A percentile compares a stretch with the other conserved stretches of the same genome.
These are phyloP conservation scores for Vaccinium corymbosum DNA, from an alignment of 148 eudicot species.

Conservation along the genomic window DNA sequence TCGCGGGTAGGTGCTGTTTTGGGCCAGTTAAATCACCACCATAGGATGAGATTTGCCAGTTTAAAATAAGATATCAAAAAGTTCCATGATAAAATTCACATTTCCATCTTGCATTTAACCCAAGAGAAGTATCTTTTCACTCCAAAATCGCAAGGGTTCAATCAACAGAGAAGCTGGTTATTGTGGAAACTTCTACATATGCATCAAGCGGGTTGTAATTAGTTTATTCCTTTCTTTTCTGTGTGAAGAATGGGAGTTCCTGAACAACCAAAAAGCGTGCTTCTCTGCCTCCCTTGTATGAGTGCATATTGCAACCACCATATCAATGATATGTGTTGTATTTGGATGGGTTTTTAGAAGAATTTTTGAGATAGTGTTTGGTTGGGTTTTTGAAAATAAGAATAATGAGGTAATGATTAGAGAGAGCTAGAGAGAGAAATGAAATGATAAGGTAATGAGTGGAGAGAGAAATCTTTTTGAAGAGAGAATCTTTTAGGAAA, in stretches of 20 bases:
- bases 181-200: not conserved
- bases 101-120: not conserved
- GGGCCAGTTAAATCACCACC: not conserved
- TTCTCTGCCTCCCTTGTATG: not conserved
- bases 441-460: too few relatives aligned
- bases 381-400: too few relatives aligned
- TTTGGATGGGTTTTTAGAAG: too few relatives aligned
- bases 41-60: not conserved
- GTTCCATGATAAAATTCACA: not conserved
- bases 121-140: not conserved
- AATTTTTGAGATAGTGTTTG: too few relatives aligned
- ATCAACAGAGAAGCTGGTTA: not conserved
- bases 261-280: not conserved
- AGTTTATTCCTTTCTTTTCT: not conserved
- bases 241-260: not conserved
- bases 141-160: not conserved
- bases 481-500: too few relatives aligned
- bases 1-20: not conserved
- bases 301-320: not conserved
- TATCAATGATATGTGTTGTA: not conserved
- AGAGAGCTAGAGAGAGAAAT: too few relatives aligned
- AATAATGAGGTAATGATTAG: too few relatives aligned
- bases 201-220: not conserved
- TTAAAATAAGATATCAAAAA: not conserved
- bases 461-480: too few relatives aligned